Evolutionary conservation across 2,329 filamentous ascomycete species (phyloP).

Genomic region (Didymella sp.): DNA sequence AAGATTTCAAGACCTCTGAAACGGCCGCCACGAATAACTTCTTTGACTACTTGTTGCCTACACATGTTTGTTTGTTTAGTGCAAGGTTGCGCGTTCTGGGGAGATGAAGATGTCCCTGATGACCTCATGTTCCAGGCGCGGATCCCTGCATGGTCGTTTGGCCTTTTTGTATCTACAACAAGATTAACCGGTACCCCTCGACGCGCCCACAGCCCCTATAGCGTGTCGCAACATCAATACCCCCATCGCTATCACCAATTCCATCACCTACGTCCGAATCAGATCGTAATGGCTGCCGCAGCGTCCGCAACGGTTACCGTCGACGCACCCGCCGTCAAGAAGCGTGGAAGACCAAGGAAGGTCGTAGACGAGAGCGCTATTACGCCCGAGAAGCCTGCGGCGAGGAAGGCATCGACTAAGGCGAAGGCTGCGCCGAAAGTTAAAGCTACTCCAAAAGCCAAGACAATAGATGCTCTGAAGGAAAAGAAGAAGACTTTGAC

Average conservation of each 20-base stretch:
- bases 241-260: background rate
- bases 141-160: constrained; percentile 17
- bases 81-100: constrained; percentile 10
- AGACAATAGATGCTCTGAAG: constrained; percentile 22
- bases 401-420: constrained; percentile 37
- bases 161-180: constrained; percentile 23
- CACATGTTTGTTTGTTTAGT: background rate
- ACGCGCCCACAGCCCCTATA: constrained; percentile 25
- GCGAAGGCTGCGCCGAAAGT: constrained; percentile 16
- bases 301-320: constrained; percentile 22
- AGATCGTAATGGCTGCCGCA: constrained; percentile 10
- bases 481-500: constrained; percentile 26
- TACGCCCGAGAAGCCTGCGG: constrained; percentile 28
- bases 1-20: background rate
- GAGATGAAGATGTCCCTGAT: constrained; percentile 12
- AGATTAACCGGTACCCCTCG: constrained; percentile 23
- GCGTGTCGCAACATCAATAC: constrained; percentile 18
- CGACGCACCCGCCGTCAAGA: constrained; percentile 31
- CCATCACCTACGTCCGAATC: background rate
- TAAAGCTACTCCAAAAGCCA: constrained; percentile 22
- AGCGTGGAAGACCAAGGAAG: constrained; percentile 47
- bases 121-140: constrained; percentile 14
- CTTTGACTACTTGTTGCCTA: background rate
- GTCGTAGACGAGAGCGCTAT: constrained; percentile 30
- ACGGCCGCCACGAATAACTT: background rate